Percentiles rank a stretch among this genome's conserved stretches.
Evolutionary conservation across 768 basidiomycete genomes (phyloP).

Genomic region (Leucocoprinus birnbaumii): DNA sequence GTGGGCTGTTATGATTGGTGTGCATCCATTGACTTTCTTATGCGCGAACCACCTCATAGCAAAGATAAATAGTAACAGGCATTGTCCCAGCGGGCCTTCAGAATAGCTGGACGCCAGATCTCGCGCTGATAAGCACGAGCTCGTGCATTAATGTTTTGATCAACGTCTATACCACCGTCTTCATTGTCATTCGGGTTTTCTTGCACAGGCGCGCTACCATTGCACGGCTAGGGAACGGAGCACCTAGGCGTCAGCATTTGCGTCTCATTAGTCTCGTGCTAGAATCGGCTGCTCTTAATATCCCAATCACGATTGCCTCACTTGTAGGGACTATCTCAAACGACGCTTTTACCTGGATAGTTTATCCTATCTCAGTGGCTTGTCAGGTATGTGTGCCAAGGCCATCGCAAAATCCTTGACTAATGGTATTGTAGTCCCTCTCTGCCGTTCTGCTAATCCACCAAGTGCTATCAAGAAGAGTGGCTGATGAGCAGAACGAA

Average conservation of each 20-base stretch:
- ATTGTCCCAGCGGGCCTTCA: background rate
- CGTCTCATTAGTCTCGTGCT: background rate
- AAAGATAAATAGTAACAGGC: background rate
- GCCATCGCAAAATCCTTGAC: no score
- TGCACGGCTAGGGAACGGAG: background rate
- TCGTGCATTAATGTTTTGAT: background rate
- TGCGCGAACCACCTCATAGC: no score
- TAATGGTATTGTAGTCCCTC: no score
- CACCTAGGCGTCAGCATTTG: background rate
- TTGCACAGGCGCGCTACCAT: background rate
- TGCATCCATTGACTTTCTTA: background rate
- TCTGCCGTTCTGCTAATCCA: no score
- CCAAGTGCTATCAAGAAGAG: no score
- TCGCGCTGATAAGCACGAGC: no score
- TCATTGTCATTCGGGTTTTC: background rate
- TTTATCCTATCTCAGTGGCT: no score
- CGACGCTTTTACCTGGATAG: no score
- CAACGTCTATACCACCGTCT: background rate
- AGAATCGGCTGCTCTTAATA: background rate
- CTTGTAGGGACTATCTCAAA: no score
- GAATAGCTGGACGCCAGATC: no score
- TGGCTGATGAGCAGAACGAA: no score
- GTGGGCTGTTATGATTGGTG: background rate
- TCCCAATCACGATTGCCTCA: background rate
- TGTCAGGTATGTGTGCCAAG: no score